Conservation (phyloP, 140 eudicot species). For the Ambrosia hybrid region DNA sequence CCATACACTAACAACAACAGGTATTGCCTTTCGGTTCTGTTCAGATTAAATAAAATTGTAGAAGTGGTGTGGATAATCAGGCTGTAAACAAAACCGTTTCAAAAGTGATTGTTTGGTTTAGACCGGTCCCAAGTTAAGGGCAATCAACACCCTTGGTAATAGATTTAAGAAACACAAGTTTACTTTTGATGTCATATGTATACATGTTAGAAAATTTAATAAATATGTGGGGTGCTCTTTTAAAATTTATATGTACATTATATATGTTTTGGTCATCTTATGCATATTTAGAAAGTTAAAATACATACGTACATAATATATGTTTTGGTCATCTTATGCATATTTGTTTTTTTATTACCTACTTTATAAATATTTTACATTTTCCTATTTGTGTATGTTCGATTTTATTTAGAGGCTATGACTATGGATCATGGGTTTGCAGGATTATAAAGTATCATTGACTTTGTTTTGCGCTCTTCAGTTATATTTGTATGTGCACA, state of each 20-base stretch:
- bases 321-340: no score
- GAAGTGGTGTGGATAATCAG: background rate
- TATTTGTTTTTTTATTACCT: no score
- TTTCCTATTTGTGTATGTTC: no score
- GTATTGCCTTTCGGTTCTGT: slow-evolving; percentile 14
- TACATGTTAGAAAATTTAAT: background rate
- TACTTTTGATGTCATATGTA: background rate
- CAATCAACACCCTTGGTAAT: background rate
- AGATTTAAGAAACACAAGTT: background rate
- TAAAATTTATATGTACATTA: background rate
- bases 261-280: no score
- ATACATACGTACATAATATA: no score
- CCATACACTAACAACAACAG: slow-evolving; percentile 33
- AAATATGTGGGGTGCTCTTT: background rate
- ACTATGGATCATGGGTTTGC: no score
- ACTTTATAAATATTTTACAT: no score
- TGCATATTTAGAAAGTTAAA: no score
- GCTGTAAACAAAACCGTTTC: background rate
- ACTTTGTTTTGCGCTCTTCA: no score
- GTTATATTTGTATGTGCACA: no score
- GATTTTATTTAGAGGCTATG: no score
- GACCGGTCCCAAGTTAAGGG: background rate
- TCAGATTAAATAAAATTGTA: background rate
- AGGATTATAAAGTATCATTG: no score
- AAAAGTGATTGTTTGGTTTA: background rate